Conservation (phyloP, 352 stramenopile species). For the Saprolegnia parasitica region DNA sequence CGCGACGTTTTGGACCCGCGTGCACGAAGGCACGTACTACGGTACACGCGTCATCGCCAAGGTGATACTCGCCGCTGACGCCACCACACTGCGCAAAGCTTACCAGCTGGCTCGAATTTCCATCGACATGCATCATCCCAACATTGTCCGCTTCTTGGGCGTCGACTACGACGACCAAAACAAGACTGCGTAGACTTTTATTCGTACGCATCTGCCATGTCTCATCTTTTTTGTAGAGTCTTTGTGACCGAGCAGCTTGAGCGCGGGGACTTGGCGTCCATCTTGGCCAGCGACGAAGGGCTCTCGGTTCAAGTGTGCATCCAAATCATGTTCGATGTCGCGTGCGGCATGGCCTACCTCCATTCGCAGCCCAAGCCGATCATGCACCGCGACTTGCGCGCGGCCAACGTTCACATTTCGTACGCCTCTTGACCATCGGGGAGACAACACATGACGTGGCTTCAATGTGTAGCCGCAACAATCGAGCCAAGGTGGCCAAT, state of each 20-base stretch:
- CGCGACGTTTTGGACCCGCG: no score
- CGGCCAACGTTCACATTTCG: conserved; percentile 6
- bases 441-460: not conserved
- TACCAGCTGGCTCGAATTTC: not conserved
- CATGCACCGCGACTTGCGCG: conserved; percentile 6
- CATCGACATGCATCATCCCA: conserved; percentile 59
- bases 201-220: no score
- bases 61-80: no score
- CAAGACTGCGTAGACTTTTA: not conserved
- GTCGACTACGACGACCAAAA: conserved; percentile 68
- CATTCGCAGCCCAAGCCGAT: not conserved
- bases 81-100: no score
- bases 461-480: not conserved
- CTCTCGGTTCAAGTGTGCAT: not conserved
- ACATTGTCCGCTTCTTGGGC: conserved; percentile 86
- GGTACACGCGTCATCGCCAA: no score
- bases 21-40: no score
- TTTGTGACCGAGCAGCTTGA: not conserved
- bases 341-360: conserved; percentile 3
- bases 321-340: not conserved
- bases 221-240: no score
- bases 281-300: not conserved
- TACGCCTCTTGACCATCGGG: not conserved
- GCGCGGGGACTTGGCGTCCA: not conserved
- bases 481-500: not conserved